Evolutionary conservation across 768 basidiomycete genomes (phyloP).

Genomic region (Neoboletus magnificus): DNA sequence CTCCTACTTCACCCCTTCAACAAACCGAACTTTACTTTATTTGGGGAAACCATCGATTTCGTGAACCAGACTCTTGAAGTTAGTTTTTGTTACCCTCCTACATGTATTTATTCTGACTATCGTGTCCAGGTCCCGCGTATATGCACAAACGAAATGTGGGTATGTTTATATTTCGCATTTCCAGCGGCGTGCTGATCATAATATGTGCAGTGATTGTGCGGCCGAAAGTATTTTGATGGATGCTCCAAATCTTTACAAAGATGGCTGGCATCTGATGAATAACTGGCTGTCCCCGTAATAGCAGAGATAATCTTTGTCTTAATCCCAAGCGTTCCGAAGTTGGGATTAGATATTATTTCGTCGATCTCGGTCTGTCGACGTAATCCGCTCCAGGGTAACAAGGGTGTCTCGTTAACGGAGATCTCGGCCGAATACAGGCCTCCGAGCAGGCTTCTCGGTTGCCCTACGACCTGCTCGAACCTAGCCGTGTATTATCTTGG

Average conservation of each 20-base stretch:
- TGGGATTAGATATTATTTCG: slow-evolving; percentile 27
- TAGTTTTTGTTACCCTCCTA: background rate
- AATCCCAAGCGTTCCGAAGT: slow-evolving; percentile 22
- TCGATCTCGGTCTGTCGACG: background rate
- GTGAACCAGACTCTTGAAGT: slow-evolving; percentile 27
- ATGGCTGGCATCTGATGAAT: slow-evolving; percentile 26
- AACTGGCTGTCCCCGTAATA: background rate
- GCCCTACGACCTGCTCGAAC: too few species aligned
- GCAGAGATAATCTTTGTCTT: slow-evolving; percentile 7
- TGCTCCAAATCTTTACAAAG: slow-evolving; percentile 21
- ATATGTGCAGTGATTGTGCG: slow-evolving; percentile 22
- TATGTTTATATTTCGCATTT: slow-evolving; percentile 14
- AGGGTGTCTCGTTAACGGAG: background rate
- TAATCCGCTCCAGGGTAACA: background rate
- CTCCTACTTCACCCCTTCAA: background rate
- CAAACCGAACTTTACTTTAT: slow-evolving; percentile 19
- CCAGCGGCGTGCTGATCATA: fast-evolving
- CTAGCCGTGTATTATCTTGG: background rate
- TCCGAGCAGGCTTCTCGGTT: background rate
- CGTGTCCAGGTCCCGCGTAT: slow-evolving; percentile 29
- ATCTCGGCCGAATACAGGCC: background rate
- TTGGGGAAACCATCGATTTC: slow-evolving; percentile 30
- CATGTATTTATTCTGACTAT: background rate
- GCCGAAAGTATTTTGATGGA: slow-evolving; percentile 34
- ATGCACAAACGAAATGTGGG: slow-evolving; percentile 35